phyloP scores from a whole-genome alignment of 1,284 basidiomycete genomes.

The Microstroma glucosiphilum region DNA sequence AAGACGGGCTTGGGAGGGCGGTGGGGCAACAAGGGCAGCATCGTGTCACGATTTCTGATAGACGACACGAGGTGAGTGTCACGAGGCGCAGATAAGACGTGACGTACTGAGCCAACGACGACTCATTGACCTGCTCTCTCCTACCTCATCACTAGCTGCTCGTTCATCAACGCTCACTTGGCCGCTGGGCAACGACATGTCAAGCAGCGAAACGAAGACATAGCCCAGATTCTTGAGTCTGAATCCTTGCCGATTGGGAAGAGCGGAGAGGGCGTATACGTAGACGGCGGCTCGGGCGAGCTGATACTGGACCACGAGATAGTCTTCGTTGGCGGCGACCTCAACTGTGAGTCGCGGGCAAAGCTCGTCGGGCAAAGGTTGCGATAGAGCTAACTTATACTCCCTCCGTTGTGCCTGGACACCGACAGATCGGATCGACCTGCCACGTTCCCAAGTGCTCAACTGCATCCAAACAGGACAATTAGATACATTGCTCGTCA shows the following conservation, averaged over 20 bases:
- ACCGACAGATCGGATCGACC: conserved; percentile 87
- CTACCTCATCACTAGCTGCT: conserved; percentile 55
- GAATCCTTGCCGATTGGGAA: conserved; percentile 21
- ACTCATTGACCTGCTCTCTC: not conserved
- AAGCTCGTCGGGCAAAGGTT: not conserved
- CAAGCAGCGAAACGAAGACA: conserved; percentile 74
- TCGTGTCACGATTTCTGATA: conserved; percentile 78
- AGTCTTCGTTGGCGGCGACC: conserved; percentile 69
- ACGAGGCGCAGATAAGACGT: not conserved
- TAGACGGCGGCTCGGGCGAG: conserved; percentile 86
- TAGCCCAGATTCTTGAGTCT: conserved; percentile 55
- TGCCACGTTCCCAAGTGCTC: conserved; percentile 73
- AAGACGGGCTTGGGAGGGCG: conserved; percentile 86
- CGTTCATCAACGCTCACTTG: conserved; percentile 91
- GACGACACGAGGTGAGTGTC: conserved; percentile 59
- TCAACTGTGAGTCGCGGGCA: conserved; percentile 45
- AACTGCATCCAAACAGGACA: conserved; percentile 64
- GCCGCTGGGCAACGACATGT: conserved; percentile 84
- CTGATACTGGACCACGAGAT: conserved; percentile 91
- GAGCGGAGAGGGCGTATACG: conserved; percentile 59
- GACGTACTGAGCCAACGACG: not conserved
- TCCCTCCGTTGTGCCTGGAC: conserved; percentile 48
- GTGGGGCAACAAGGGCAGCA: conserved; percentile 96
- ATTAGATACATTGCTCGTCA: conserved; percentile 61
- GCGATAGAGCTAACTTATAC: not conserved